phyloP scores from a whole-genome alignment of 2,329 filamentous ascomycete genomes.

The Purpureocillium takamizusanense region DNA sequence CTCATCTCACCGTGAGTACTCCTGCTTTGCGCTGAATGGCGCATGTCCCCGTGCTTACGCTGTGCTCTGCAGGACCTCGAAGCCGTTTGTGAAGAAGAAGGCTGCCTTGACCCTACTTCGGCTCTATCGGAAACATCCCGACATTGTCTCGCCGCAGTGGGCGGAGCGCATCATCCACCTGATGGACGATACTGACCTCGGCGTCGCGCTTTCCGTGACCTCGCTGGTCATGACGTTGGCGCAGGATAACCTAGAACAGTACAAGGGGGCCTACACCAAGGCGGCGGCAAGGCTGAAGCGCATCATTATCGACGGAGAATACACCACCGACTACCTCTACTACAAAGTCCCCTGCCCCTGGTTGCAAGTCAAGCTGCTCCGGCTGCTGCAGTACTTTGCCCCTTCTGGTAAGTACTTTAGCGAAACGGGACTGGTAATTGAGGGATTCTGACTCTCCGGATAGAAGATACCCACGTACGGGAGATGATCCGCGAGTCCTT shows the following conservation, averaged over 20 bases:
- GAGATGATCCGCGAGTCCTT: slow-evolving; percentile 87
- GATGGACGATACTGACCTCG: slow-evolving; percentile 93
- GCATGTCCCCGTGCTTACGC: slow-evolving; percentile 5
- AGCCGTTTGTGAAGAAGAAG: slow-evolving; percentile 99
- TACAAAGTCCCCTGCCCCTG: slow-evolving; percentile 99
- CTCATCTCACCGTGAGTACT: slow-evolving; percentile 83
- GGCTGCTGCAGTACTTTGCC: slow-evolving; percentile 90
- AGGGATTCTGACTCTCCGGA: neutral
- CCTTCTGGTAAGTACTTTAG: slow-evolving; percentile 60
- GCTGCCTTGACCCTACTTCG: slow-evolving; percentile 87
- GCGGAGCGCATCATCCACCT: slow-evolving; percentile 96
- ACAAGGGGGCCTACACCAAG: slow-evolving; percentile 90
- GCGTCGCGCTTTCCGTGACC: slow-evolving; percentile 89
- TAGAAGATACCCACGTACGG: slow-evolving; percentile 86
- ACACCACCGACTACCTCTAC: slow-evolving; percentile 86
- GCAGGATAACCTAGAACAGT: slow-evolving; percentile 89
- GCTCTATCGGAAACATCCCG: slow-evolving; percentile 87
- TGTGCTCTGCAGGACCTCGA: slow-evolving; percentile 49
- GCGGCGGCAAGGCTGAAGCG: slow-evolving; percentile 83
- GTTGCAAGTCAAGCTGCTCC: slow-evolving; percentile 91
- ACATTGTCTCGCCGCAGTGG: slow-evolving; percentile 94
- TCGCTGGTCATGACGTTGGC: slow-evolving; percentile 91
- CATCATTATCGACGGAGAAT: slow-evolving; percentile 84
- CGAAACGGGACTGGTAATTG: neutral
- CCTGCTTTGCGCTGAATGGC: neutral